phyloP scores from a whole-genome alignment of 169 alveolate genomes.

The Plasmodium blacklocki region DNA sequence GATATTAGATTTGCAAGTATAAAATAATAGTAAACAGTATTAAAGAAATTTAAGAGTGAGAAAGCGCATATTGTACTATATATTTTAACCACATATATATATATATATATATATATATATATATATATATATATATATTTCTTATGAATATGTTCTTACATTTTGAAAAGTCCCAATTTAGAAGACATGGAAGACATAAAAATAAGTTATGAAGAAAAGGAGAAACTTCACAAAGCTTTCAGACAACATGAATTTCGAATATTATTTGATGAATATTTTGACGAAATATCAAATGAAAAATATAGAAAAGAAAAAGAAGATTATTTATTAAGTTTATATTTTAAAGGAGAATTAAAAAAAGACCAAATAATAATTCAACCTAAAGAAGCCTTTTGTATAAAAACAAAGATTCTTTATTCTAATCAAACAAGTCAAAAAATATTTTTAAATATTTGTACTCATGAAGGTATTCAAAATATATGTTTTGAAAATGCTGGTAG shows the following conservation, averaged over 20 bases:
- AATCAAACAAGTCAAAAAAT: conserved; percentile 51
- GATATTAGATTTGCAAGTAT: no score
- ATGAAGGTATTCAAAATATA: conserved; percentile 56
- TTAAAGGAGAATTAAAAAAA: conserved; percentile 63
- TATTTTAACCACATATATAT: no score
- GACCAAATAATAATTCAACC: conserved; percentile 63
- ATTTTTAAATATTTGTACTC: conserved; percentile 53
- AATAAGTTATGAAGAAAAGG: conserved; percentile 67
- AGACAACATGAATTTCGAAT: conserved; percentile 71
- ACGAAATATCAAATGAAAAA: conserved; percentile 55
- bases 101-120: not conserved
- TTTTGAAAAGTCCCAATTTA: not conserved
- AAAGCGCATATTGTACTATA: no score
- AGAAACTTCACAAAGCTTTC: conserved; percentile 63
- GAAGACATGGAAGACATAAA: conserved; percentile 46
- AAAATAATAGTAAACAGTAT: no score
- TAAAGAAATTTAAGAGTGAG: no score
- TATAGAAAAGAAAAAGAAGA: conserved; percentile 72
- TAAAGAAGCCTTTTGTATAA: conserved; percentile 58
- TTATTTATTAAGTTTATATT: conserved; percentile 48
- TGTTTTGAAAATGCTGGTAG: conserved; percentile 20
- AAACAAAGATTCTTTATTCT: conserved; percentile 51
- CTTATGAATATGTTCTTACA: not conserved
- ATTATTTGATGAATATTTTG: conserved; percentile 70
- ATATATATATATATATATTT: conserved; percentile 1